Evolutionary conservation across 2,329 filamentous ascomycete species (phyloP).

Genomic region (Rutstroemia sp.): DNA sequence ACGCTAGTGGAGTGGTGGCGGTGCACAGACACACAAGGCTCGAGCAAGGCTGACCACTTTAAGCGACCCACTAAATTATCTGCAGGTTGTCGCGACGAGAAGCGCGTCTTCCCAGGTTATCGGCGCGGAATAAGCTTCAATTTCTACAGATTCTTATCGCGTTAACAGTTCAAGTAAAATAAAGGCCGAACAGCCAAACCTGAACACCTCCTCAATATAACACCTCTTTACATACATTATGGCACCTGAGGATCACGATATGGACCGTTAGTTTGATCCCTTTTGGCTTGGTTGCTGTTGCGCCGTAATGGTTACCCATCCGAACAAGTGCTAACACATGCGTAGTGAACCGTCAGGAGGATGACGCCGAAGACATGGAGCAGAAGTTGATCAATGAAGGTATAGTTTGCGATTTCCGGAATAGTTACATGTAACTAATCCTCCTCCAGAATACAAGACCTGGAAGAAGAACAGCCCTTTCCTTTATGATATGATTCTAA

Average conservation of each 20-base stretch:
- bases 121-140: neutral
- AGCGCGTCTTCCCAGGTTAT: constrained; percentile 6
- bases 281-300: too few relatives aligned
- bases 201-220: neutral
- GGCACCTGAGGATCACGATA: constrained; percentile 40
- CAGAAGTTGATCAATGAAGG: constrained; percentile 94
- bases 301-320: too few relatives aligned
- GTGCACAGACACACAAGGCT: constrained; percentile 1
- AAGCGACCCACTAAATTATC: constrained; percentile 12
- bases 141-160: too few relatives aligned
- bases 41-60: constrained; percentile 9
- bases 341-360: constrained; percentile 41
- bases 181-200: neutral
- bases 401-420: constrained; percentile 30
- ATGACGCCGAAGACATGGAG: constrained; percentile 65
- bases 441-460: constrained; percentile 80
- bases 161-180: neutral
- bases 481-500: constrained; percentile 95
- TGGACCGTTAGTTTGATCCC: constrained; percentile 35
- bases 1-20: neutral
- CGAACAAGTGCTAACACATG: constrained; percentile 29
- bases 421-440: neutral
- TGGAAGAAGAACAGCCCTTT: constrained; percentile 99
- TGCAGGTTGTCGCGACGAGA: constrained; percentile 7
- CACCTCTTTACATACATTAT: constrained; percentile 27